These are phyloP conservation scores for Fusarium sp. DNA, from an alignment of 2,329 filamentous ascomycete species.

Conservation along the genomic window DNA sequence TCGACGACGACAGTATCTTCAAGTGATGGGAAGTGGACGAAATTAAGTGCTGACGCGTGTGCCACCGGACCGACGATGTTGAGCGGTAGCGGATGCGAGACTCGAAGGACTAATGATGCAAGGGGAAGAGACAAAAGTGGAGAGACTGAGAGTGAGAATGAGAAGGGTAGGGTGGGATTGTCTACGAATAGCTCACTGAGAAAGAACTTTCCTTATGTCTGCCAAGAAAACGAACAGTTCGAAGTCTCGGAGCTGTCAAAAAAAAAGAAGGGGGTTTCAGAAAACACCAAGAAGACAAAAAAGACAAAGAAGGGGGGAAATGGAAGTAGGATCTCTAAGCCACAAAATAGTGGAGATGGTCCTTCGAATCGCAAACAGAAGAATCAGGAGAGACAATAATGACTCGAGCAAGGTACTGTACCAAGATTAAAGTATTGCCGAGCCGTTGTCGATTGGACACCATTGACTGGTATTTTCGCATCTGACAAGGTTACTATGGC, in stretches of 20 bases:
- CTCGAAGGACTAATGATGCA: constrained; percentile 17
- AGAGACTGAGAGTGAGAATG: constrained; percentile 25
- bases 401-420: constrained; percentile 7
- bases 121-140: constrained; percentile 28
- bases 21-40: constrained; percentile 14
- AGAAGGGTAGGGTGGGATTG: constrained; percentile 17
- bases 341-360: not conserved
- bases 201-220: not conserved
- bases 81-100: not conserved
- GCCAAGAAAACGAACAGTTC: not conserved
- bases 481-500: not conserved
- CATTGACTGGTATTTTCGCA: constrained; percentile 13
- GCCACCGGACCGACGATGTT: constrained; percentile 11
- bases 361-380: constrained; percentile 2
- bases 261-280: not conserved
- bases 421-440: constrained; percentile 9
- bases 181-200: not conserved
- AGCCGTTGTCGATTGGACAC: constrained; percentile 2
- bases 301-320: constrained; percentile 3
- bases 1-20: not conserved
- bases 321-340: not conserved
- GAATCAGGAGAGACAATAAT: constrained; percentile 19
- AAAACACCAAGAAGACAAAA: not conserved
- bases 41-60: constrained; percentile 48
- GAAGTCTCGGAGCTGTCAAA: not conserved